Evolutionary conservation across 1,284 basidiomycete species (phyloP).

Genomic region (Volvariella volvacea): DNA sequence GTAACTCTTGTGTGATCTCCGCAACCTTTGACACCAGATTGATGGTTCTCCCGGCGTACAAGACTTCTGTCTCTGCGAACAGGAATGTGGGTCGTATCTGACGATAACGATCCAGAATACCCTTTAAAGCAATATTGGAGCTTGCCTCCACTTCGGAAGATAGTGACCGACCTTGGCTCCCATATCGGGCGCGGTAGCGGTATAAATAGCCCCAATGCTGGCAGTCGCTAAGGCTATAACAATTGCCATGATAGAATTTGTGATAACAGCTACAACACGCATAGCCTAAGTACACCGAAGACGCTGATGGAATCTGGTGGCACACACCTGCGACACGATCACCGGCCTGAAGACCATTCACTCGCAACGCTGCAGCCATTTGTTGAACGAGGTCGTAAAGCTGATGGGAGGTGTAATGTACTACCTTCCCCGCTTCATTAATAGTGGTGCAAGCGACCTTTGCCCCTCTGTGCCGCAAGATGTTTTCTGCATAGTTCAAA

Average conservation of each 20-base stretch:
- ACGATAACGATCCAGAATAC: conserved; percentile 10
- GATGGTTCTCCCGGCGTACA: conserved; percentile 9
- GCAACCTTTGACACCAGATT: conserved; percentile 6
- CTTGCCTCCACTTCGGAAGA: too few species aligned
- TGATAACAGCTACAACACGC: conserved; percentile 3
- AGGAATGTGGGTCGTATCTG: conserved; percentile 12
- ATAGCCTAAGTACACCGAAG: too few species aligned
- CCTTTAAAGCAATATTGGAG: too few species aligned
- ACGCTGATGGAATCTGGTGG: too few species aligned
- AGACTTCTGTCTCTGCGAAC: conserved; percentile 9
- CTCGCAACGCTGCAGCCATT: conserved; percentile 4
- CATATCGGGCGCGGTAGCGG: conserved; percentile 3
- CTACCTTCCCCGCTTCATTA: conserved; percentile 2
- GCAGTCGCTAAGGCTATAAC: conserved; percentile 4
- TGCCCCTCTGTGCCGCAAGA: conserved; percentile 2
- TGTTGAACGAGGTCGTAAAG: conserved; percentile 2
- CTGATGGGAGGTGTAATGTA: conserved; percentile 3
- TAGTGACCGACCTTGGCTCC: conserved; percentile 1
- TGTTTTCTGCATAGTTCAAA: conserved; percentile 7
- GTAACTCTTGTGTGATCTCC: conserved; percentile 5
- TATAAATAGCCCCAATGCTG: conserved; percentile 6
- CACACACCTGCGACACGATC: conserved; percentile 7
- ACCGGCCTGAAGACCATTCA: conserved; percentile 2
- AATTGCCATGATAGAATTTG: conserved; percentile 5
- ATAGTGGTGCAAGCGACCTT: conserved; percentile 4